These are phyloP conservation scores for Ustilago crameri DNA, from an alignment of 1,284 basidiomycete genomes.

Conservation along the genomic window DNA sequence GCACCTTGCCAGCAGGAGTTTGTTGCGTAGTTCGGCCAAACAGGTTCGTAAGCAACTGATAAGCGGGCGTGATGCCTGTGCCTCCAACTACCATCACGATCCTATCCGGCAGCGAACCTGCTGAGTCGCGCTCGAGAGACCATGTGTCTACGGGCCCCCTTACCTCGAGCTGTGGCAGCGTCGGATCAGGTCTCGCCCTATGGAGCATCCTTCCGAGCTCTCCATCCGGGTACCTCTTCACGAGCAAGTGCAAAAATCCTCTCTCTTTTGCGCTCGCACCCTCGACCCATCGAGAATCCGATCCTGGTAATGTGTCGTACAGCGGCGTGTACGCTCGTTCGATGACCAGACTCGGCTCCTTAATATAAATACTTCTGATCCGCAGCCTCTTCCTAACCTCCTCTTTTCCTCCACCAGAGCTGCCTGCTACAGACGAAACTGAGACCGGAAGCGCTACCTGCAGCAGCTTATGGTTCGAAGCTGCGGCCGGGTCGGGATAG, in stretches of 20 bases:
- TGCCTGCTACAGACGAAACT: neutral
- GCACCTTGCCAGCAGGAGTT: neutral
- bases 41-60: slow-evolving; percentile 48
- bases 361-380: slow-evolving; percentile 46
- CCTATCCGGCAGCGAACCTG: slow-evolving; percentile 14
- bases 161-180: slow-evolving; percentile 30
- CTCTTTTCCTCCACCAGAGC: neutral
- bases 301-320: slow-evolving; percentile 36
- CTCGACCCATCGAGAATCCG: slow-evolving; percentile 6
- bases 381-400: slow-evolving; percentile 12
- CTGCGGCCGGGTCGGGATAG: slow-evolving; percentile 20
- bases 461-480: slow-evolving; percentile 29
- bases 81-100: slow-evolving; percentile 51
- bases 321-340: slow-evolving; percentile 58
- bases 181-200: slow-evolving; percentile 17
- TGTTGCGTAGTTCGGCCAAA: slow-evolving; percentile 15
- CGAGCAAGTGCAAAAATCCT: slow-evolving; percentile 33
- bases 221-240: slow-evolving; percentile 55
- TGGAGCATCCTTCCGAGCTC: slow-evolving; percentile 50
- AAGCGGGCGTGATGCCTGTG: slow-evolving; percentile 55
- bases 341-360: slow-evolving; percentile 53
- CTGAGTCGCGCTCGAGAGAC: slow-evolving; percentile 24
- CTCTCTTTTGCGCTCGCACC: neutral
- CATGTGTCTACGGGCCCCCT: slow-evolving; percentile 54
- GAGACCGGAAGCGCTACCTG: slow-evolving; percentile 23